Conservation (phyloP, 768 basidiomycete species). For the Cystobasidium onofrii region DNA sequence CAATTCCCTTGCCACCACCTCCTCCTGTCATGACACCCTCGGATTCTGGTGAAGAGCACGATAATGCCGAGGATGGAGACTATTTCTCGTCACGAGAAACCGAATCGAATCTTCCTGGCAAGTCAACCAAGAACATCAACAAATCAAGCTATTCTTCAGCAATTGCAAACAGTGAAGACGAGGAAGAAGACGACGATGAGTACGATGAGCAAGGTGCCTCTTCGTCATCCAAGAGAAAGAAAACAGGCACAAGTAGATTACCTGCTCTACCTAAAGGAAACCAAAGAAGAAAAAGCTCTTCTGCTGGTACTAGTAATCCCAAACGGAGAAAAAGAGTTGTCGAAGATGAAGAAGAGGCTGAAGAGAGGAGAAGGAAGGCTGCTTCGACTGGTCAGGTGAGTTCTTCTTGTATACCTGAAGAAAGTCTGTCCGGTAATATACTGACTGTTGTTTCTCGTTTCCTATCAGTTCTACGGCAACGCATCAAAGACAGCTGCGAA, state of each 20-base stretch:
- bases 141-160: neutral
- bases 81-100: neutral
- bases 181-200: slow-evolving; percentile 43
- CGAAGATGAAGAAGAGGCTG: slow-evolving; percentile 54
- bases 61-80: slow-evolving; percentile 31
- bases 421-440: neutral
- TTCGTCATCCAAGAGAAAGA: neutral
- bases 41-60: slow-evolving; percentile 28
- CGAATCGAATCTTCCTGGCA: neutral
- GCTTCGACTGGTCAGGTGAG: neutral
- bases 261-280: neutral
- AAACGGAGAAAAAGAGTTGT: slow-evolving; percentile 52
- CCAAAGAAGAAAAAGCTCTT: slow-evolving; percentile 54
- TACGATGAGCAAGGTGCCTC: neutral
- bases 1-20: neutral
- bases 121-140: neutral
- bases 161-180: slow-evolving; percentile 16
- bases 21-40: neutral
- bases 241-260: neutral
- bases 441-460: too few species aligned
- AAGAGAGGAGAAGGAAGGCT: slow-evolving; percentile 49
- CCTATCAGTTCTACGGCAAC: neutral
- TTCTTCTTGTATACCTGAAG: neutral
- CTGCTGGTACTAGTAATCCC: neutral
- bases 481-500: neutral